Evolutionary conservation across 805 yeast species (phyloP).

Genomic region (Cyberlindnera bimundalis): DNA sequence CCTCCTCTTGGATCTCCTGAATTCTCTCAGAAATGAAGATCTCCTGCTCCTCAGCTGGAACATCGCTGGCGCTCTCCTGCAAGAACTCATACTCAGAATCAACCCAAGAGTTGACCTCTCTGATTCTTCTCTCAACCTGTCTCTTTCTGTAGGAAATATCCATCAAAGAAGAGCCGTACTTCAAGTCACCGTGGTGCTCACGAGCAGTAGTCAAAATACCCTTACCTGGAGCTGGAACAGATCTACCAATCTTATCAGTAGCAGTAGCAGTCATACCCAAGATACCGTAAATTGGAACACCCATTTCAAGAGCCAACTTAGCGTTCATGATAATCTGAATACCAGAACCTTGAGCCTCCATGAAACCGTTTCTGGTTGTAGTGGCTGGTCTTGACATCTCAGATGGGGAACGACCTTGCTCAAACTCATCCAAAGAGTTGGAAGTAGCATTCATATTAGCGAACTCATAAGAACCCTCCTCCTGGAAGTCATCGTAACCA

Average conservation of each 20-base stretch:
- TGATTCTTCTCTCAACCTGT: slow-evolving; percentile 76
- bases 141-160: slow-evolving; percentile 91
- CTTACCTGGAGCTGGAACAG: slow-evolving; percentile 99
- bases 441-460: slow-evolving; percentile 99
- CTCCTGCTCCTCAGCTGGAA: slow-evolving; percentile 47
- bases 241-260: slow-evolving; percentile 96
- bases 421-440: slow-evolving; percentile 81
- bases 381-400: slow-evolving; percentile 99
- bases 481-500: slow-evolving; percentile 99
- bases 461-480: slow-evolving; percentile 96
- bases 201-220: slow-evolving; percentile 98
- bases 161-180: slow-evolving; percentile 75
- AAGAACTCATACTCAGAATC: slow-evolving; percentile 73
- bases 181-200: slow-evolving; percentile 79
- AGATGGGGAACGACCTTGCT: slow-evolving; percentile 93
- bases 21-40: slow-evolving; percentile 75
- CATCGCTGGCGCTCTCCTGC: slow-evolving; percentile 62
- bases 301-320: slow-evolving; percentile 92
- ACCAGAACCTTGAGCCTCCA: slow-evolving; percentile 99
- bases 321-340: slow-evolving; percentile 95
- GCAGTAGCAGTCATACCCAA: slow-evolving; percentile 95
- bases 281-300: slow-evolving; percentile 97
- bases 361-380: slow-evolving; percentile 93
- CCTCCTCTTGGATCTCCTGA: slow-evolving; percentile 83
- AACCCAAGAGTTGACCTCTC: slow-evolving; percentile 80